A percentile compares a stretch with the other conserved stretches of the same genome.
phyloP scores from a whole-genome alignment of 805 yeast genomes.

The Saccharomycopsis malanga region DNA sequence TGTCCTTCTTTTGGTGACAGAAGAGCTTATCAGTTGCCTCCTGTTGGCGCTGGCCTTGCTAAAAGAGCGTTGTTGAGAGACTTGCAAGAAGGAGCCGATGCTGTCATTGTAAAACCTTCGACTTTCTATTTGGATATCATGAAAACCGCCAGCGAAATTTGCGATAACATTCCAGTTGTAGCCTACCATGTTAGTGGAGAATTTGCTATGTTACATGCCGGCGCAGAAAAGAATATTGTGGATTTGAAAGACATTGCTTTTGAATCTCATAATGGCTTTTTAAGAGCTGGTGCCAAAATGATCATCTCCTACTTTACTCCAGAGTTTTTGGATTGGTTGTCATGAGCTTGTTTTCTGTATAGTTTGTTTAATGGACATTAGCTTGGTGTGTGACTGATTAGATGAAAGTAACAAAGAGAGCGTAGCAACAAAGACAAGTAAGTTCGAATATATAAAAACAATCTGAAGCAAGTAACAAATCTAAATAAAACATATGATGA shows the following conservation, averaged over 20 bases:
- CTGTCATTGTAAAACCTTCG: constrained; percentile 90
- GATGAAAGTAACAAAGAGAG: no score
- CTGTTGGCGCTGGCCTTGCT: constrained; percentile 89
- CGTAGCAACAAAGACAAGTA: no score
- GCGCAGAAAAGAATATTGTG: constrained; percentile 89
- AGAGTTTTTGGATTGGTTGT: constrained; percentile 88
- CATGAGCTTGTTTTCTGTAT: no score
- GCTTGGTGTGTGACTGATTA: no score
- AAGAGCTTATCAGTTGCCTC: constrained; percentile 86
- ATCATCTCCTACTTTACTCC: constrained; percentile 93
- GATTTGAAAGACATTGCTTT: constrained; percentile 68
- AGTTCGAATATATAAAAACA: no score
- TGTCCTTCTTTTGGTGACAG: constrained; percentile 88
- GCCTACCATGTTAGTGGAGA: constrained; percentile 97
- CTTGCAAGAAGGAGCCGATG: constrained; percentile 89
- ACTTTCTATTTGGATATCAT: constrained; percentile 91
- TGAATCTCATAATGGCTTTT: constrained; percentile 84
- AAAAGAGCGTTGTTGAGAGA: constrained; percentile 86
- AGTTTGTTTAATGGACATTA: no score
- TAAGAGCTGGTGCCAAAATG: constrained; percentile 93
- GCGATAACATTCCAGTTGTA: constrained; percentile 81
- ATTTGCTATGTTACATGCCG: constrained; percentile 96
- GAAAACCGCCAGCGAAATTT: constrained; percentile 77
- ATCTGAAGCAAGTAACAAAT: no score
- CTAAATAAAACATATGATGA: no score